Evolutionary conservation across 306 rosid genomes (phyloP), one percentile per base, ranked within the genome.

Genomic region (Pachyrhizus erosus): DNA sequence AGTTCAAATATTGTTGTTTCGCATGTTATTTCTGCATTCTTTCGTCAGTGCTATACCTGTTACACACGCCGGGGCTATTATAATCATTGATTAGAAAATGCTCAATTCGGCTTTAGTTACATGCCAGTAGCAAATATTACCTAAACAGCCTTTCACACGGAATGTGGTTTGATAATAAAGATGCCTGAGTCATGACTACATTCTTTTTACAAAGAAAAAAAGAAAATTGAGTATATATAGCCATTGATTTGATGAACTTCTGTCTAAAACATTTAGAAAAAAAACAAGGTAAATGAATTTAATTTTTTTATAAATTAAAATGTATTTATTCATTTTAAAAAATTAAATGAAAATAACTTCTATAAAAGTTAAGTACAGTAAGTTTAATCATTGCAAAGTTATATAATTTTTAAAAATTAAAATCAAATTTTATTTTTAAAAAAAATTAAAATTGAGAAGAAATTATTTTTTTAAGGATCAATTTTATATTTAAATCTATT

Each of bases 1-100:
- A 29, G n/a, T 87, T 77, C 66, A 33, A 13, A 77, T 39, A 37
- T 80, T 76, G 51, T 29, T 74, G 67, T 66, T 65, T 85, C 17
- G 61, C 5, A 9, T 60, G 20, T 33, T 80, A 48, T 80, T 73
- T 74, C 43, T 52, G 69, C 65, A 40, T 71, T 78, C 23, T 21
- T 70, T 57, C 23, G 3, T 75, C 31, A 0, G 39, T 68, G 71
- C 70, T 15, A 75, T 3, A 62, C 33, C 69, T 75, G 20, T 39
- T 73, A 10, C 55, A 27, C 74, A 27, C n/a, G 18, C 12, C 5
- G 2, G 9, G 61, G 49, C n/a, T n/a, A n/a, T 52, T 52, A 18
- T 52, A 52, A 21, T n/a, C 11, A 18, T 18, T 52, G 24, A 55
- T 21, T 55, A 62, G 34, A 60, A 49, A 60, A 26, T 4, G 12